These are phyloP conservation scores for Passiflora organensis DNA, from an alignment of 345 rosid species.

Conservation along the genomic window DNA sequence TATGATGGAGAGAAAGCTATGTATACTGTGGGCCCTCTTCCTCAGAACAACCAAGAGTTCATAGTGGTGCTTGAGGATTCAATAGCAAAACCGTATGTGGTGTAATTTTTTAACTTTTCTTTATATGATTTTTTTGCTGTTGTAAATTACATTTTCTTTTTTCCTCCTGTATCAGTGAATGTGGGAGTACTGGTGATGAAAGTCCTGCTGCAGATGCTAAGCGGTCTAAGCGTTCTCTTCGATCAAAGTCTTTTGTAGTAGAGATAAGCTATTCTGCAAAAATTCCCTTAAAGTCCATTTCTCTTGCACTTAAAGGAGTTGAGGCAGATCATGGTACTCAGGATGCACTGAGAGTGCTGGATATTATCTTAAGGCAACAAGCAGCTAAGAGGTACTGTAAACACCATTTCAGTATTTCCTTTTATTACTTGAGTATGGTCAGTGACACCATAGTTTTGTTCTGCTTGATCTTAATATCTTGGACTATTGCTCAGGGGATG, in stretches of 20 bases:
- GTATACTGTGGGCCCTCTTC: constrained; percentile 77
- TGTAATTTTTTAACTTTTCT: constrained; percentile 6
- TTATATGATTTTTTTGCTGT: not conserved
- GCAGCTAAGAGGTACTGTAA: constrained; percentile 58
- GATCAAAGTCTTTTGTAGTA: constrained; percentile 49
- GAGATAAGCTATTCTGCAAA: constrained; percentile 52
- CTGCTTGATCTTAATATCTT: constrained; percentile 13
- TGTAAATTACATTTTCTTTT: constrained; percentile 4
- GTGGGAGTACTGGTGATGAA: constrained; percentile 28
- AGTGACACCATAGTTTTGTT: not conserved
- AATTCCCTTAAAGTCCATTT: constrained; percentile 53
- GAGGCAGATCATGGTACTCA: constrained; percentile 42
- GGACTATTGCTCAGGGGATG: constrained; percentile 51
- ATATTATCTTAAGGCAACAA: constrained; percentile 72
- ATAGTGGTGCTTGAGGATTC: constrained; percentile 62
- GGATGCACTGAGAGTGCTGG: constrained; percentile 80
- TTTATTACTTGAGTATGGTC: constrained; percentile 2
- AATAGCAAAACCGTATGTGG: constrained; percentile 42
- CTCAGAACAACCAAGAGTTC: constrained; percentile 53
- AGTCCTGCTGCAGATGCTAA: constrained; percentile 37
- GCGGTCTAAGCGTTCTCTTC: constrained; percentile 52
- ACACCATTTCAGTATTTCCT: constrained; percentile 8
- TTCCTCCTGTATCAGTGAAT: constrained; percentile 22
- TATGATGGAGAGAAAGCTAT: constrained; percentile 79
- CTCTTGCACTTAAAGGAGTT: constrained; percentile 41